phyloP scores from a whole-genome alignment of 441 rosid genomes.

The Macaranga tanarius region DNA sequence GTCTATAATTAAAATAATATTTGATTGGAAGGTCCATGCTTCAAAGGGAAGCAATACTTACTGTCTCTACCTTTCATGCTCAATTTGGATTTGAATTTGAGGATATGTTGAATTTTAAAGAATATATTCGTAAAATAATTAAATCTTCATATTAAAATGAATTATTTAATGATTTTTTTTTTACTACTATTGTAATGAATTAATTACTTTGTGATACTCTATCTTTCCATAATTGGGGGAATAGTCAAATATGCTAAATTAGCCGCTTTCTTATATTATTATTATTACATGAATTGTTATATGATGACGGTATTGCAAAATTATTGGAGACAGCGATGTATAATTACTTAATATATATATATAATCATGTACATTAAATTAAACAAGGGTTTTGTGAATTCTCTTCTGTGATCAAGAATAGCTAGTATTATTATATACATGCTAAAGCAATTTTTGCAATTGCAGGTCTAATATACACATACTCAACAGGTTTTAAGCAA shows the following conservation, averaged over 20 bases:
- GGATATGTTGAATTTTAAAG: neutral
- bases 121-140: neutral
- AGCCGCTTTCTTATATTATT: neutral
- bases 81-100: neutral
- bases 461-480: slow-evolving; percentile 64
- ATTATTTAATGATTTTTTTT: neutral
- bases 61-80: neutral
- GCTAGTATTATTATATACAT: too few species aligned
- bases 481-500: slow-evolving; percentile 66
- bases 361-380: too few species aligned
- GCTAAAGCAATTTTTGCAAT: neutral
- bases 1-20: neutral
- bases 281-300: too few species aligned
- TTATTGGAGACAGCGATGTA: too few species aligned
- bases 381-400: too few species aligned
- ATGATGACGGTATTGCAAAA: too few species aligned
- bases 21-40: neutral
- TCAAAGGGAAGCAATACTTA: neutral
- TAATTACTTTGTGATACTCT: neutral
- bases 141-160: neutral
- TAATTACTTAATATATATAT: too few species aligned
- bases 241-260: neutral
- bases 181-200: neutral
- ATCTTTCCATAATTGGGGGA: neutral
- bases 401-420: too few species aligned